phyloP scores from a whole-genome alignment of 441 rosid genomes.

The Pelargonium myrrhifolium region DNA sequence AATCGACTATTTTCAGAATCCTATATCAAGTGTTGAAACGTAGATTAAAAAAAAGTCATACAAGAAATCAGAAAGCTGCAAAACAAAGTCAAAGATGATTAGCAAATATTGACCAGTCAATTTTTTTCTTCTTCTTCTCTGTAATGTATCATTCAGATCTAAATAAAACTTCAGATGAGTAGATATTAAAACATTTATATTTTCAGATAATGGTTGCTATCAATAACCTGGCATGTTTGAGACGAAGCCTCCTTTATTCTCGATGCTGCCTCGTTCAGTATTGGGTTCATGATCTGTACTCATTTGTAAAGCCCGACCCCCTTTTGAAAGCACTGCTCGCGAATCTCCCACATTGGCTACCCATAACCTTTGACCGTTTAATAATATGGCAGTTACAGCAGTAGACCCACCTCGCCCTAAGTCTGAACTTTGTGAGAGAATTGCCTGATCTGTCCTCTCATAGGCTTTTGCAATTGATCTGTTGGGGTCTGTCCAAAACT shows the following conservation, averaged over 20 bases:
- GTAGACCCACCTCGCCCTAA: constrained; percentile 89
- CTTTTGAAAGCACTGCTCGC: constrained; percentile 67
- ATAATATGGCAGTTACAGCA: constrained; percentile 76
- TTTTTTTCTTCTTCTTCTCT: background rate
- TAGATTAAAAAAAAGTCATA: background rate
- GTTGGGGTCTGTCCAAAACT: constrained; percentile 62
- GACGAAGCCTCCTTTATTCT: constrained; percentile 80
- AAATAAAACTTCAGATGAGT: background rate
- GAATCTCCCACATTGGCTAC: constrained; percentile 92
- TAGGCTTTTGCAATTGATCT: constrained; percentile 65
- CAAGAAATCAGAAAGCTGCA: background rate
- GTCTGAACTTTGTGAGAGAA: constrained; percentile 59
- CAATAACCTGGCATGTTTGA: constrained; percentile 86
- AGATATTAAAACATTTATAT: background rate
- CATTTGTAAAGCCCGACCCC: constrained; percentile 60
- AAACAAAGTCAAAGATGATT: background rate
- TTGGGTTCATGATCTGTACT: constrained; percentile 74
- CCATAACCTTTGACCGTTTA: constrained; percentile 55
- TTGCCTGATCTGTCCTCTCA: constrained; percentile 79
- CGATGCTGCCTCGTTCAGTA: constrained; percentile 77
- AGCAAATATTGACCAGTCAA: background rate
- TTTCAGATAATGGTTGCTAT: background rate
- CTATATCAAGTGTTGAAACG: background rate
- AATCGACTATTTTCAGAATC: background rate
- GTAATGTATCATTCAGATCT: background rate